A percentile compares a stretch with the other conserved stretches of the same genome.
phyloP scores from a whole-genome alignment of 768 basidiomycete species.

The Calocybe gangraenosa region DNA sequence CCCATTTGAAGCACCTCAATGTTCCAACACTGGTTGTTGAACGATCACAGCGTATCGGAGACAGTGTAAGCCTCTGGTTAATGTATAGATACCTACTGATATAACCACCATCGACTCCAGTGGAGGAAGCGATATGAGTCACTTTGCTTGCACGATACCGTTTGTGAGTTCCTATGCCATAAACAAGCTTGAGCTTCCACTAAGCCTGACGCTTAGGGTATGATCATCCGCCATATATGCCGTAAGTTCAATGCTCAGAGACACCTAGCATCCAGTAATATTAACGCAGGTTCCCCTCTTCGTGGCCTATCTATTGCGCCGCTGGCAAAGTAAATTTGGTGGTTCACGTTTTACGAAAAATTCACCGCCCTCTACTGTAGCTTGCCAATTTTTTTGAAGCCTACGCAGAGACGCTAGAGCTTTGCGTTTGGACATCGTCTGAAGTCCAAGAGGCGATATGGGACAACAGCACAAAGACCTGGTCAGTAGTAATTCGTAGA shows the following conservation, averaged over 20 bases:
- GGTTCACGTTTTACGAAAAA: background rate
- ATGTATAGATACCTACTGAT: background rate
- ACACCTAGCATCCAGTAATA: background rate
- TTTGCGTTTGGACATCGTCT: conserved; percentile 61
- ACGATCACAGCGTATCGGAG: conserved; percentile 45
- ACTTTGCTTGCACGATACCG: conserved; percentile 49
- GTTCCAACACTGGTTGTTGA: conserved; percentile 60
- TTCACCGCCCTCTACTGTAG: conserved; percentile 21
- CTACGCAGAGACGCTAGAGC: conserved; percentile 55
- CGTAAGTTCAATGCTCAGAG: conserved; percentile 26
- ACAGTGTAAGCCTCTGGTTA: conserved; percentile 32
- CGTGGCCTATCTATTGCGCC: conserved; percentile 54
- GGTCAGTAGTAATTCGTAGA: conserved; percentile 40
- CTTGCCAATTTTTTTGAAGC: conserved; percentile 66
- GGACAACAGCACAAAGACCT: conserved; percentile 33
- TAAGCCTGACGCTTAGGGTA: conserved; percentile 28
- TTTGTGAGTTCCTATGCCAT: conserved; percentile 28
- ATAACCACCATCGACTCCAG: background rate
- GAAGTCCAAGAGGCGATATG: conserved; percentile 34
- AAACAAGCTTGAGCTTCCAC: background rate
- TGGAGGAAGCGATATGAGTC: conserved; percentile 60
- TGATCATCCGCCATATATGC: conserved; percentile 53
- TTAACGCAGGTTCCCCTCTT: conserved; percentile 43
- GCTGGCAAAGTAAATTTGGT: conserved; percentile 33
- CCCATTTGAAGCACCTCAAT: conserved; percentile 58